Evolutionary conservation across 1,284 basidiomycete species (phyloP).

Genomic region (Volvariella surrecta): DNA sequence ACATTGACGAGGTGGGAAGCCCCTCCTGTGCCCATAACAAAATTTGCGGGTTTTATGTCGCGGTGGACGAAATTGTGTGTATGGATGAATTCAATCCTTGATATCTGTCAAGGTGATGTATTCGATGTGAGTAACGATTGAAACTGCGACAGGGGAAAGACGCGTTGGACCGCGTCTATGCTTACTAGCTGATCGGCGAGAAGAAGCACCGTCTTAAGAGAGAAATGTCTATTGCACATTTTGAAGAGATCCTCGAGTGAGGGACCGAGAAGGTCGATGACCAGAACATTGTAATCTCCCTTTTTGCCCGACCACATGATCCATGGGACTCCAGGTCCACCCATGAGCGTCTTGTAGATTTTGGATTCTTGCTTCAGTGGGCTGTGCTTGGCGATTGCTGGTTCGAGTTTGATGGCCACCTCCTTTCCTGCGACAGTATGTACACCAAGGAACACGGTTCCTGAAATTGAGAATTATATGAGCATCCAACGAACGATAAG

Average conservation of each 20-base stretch:
- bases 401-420: constrained; percentile 95
- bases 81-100: constrained; percentile 70
- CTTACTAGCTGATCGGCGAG: constrained; percentile 88
- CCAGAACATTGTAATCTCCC: constrained; percentile 96
- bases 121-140: not conserved
- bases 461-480: constrained; percentile 26
- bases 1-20: constrained; percentile 62
- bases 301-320: constrained; percentile 93
- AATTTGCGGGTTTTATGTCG: constrained; percentile 96
- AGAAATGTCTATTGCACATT: constrained; percentile 89
- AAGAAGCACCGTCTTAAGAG: constrained; percentile 87
- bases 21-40: constrained; percentile 68
- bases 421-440: constrained; percentile 95
- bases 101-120: constrained; percentile 36
- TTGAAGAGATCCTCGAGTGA: constrained; percentile 94
- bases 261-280: constrained; percentile 90
- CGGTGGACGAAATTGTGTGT: constrained; percentile 76
- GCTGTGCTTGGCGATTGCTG: constrained; percentile 48
- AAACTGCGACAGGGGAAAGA: not conserved
- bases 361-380: constrained; percentile 90
- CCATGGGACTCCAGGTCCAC: constrained; percentile 90
- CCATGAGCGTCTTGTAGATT: constrained; percentile 89
- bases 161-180: constrained; percentile 2
- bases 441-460: constrained; percentile 90
- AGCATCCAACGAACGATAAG: not conserved